phyloP scores from a whole-genome alignment of 495 filamentous ascomycete genomes.

The Hypoxylon intermedium region DNA sequence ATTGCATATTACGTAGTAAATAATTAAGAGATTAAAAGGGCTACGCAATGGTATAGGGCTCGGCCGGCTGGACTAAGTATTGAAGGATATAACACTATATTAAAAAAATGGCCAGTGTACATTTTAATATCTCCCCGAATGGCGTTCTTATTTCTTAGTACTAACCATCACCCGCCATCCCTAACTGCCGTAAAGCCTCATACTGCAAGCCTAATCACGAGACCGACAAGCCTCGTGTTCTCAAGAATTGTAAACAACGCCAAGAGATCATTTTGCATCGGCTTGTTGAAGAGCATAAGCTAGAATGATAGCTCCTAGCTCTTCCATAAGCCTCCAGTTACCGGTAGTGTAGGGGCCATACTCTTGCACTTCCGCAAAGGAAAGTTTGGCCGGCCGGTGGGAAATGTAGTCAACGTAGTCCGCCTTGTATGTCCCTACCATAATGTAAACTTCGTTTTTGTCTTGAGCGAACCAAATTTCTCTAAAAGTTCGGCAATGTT shows the following conservation, averaged over 20 bases:
- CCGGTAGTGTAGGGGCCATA: neutral
- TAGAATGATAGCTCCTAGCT: neutral
- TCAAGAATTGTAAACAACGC: neutral
- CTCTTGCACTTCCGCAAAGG: neutral
- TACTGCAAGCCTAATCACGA: neutral
- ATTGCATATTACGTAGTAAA: too few species aligned
- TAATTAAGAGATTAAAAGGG: too few species aligned
- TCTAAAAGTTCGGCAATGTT: neutral
- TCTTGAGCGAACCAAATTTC: neutral
- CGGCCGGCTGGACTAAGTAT: too few species aligned
- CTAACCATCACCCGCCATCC: neutral
- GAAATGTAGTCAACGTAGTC: neutral
- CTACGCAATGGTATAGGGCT: too few species aligned
- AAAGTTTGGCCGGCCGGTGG: neutral
- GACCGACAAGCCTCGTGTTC: neutral
- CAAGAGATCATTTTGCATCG: neutral
- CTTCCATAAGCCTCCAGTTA: neutral
- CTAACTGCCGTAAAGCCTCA: neutral
- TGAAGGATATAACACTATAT: neutral
- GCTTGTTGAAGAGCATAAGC: slow-evolving; percentile 3
- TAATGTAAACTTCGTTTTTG: neutral
- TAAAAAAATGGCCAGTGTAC: neutral
- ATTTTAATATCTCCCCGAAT: neutral
- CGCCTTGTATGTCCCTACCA: neutral
- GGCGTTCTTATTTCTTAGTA: neutral